phyloP scores from a whole-genome alignment of 495 filamentous ascomycete genomes.

The Penicillium crystallinum region DNA sequence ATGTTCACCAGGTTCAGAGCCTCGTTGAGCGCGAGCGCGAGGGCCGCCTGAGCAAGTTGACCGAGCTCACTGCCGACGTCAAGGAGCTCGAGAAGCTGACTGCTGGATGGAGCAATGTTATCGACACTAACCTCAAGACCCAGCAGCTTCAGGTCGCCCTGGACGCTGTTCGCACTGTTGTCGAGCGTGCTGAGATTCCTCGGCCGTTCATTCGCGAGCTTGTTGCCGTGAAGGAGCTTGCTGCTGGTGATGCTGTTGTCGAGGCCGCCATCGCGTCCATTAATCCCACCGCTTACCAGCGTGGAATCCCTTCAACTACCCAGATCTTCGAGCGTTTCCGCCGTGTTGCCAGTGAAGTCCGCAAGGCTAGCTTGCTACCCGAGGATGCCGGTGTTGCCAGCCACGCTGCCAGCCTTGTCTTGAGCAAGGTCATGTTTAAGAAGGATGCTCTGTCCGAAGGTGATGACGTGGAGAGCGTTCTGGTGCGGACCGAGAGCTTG shows the following conservation, averaged over 20 bases:
- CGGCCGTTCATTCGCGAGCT: conserved; percentile 86
- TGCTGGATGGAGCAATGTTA: conserved; percentile 75
- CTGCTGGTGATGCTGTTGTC: conserved; percentile 73
- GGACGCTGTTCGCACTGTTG: conserved; percentile 79
- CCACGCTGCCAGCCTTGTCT: conserved; percentile 78
- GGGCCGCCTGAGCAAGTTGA: conserved; percentile 78
- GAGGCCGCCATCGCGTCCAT: conserved; percentile 90
- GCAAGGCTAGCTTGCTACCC: conserved; percentile 86
- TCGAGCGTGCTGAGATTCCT: conserved; percentile 67
- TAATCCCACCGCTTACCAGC: conserved; percentile 89
- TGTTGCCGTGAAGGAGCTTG: conserved; percentile 89
- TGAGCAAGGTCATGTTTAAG: conserved; percentile 92
- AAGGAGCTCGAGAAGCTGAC: conserved; percentile 80
- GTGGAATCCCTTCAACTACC: conserved; percentile 73
- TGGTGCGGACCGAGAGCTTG: conserved; percentile 78
- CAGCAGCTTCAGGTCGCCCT: conserved; percentile 94
- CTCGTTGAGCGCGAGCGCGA: conserved; percentile 86
- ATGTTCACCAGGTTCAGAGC: conserved; percentile 67
- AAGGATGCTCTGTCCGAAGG: conserved; percentile 83
- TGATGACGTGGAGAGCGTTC: conserved; percentile 90
- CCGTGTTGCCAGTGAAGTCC: conserved; percentile 84
- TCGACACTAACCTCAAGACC: conserved; percentile 84
- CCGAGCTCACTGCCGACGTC: conserved; percentile 70
- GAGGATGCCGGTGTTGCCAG: conserved; percentile 91
- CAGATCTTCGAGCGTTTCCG: conserved; percentile 95